phyloP scores from a whole-genome alignment of 129 eudicot genomes.

The Heracleum sosnowskyi region DNA sequence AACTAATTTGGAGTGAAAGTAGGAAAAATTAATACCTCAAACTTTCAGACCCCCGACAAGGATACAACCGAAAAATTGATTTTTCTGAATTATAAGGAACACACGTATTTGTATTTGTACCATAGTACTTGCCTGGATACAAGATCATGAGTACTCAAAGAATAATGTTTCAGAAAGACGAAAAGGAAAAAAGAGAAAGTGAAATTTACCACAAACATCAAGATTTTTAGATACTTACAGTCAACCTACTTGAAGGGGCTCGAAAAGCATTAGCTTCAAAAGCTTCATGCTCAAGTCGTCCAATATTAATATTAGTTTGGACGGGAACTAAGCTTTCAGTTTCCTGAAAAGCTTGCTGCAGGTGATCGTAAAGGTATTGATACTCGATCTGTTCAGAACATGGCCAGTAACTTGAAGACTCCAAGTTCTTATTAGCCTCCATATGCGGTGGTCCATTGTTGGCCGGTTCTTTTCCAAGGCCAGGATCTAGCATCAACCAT shows the following conservation, averaged over 20 bases:
- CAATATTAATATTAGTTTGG: not conserved
- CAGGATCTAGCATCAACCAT: not conserved
- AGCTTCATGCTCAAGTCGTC: not conserved
- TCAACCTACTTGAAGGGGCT: not conserved
- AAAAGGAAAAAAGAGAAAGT: not conserved
- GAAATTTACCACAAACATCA: not conserved
- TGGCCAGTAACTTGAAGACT: not conserved
- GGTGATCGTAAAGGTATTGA: not conserved
- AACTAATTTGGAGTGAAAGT: not conserved
- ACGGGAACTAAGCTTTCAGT: conserved; percentile 4
- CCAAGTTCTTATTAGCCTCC: not conserved
- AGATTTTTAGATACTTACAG: conserved; percentile 4
- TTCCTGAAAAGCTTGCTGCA: not conserved
- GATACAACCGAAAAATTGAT: not conserved
- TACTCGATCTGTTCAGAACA: not conserved
- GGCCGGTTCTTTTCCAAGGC: not conserved
- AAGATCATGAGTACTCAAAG: not conserved
- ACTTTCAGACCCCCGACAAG: not conserved
- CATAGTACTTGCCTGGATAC: not conserved
- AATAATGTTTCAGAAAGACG: not conserved
- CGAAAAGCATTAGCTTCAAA: not conserved
- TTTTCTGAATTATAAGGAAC: not conserved
- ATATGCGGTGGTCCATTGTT: not conserved
- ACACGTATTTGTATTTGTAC: not conserved
- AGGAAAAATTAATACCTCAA: not conserved